Conservation (phyloP, 192 early-diverging fungal species). For the Gaertneriomyces sp. region DNA sequence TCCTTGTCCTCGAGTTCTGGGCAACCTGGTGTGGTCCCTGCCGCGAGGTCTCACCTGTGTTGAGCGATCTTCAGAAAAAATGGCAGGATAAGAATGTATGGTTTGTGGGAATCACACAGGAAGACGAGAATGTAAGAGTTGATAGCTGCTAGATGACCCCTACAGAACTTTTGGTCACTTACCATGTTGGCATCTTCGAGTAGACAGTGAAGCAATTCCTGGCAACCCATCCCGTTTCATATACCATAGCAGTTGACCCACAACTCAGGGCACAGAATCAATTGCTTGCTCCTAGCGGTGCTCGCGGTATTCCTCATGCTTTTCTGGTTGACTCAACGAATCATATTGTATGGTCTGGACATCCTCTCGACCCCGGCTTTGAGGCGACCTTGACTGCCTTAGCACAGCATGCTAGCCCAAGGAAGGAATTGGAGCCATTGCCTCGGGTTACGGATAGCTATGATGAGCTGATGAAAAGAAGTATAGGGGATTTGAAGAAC, state of each 20-base stretch:
- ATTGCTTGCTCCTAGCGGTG: conserved; percentile 42
- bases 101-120: conserved; percentile 52
- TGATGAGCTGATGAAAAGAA: conserved; percentile 46
- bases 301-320: conserved; percentile 52
- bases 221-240: conserved; percentile 1
- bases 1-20: conserved; percentile 30
- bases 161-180: conserved; percentile 44
- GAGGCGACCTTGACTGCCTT: conserved; percentile 25
- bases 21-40: conserved; percentile 28
- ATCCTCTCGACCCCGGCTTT: conserved; percentile 51
- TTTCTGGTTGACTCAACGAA: conserved; percentile 44
- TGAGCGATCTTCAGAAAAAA: conserved; percentile 45
- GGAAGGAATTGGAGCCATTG: conserved; percentile 28
- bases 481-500: conserved; percentile 49
- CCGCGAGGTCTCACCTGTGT: conserved; percentile 16
- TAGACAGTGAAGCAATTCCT: too few relatives aligned
- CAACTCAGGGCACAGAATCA: conserved; percentile 13
- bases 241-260: conserved; percentile 52
- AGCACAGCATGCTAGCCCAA: conserved; percentile 29
- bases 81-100: conserved; percentile 45
- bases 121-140: conserved; percentile 43
- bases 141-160: conserved; percentile 12
- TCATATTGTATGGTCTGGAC: conserved; percentile 47
- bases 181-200: conserved; percentile 44
- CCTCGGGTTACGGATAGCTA: conserved; percentile 44